Evolutionary conservation across 352 stramenopile species (phyloP).

Genomic region (Globisporangium megalacanthum): DNA sequence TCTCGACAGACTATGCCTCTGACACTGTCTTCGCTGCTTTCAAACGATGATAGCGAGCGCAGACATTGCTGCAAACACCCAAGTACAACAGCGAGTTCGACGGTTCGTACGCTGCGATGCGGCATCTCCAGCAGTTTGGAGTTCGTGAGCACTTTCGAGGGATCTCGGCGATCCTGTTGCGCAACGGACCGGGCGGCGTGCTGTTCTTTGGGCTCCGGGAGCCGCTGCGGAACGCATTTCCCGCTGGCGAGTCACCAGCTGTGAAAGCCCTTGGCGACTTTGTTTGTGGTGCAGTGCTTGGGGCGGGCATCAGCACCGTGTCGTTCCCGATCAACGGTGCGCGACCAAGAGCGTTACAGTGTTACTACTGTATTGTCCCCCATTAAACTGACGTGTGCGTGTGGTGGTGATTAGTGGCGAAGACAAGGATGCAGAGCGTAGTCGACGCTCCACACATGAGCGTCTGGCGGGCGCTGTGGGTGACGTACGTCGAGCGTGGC

Average conservation of each 20-base stretch:
- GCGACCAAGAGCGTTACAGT: no score
- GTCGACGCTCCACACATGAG: conserved; percentile 62
- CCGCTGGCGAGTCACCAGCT: conserved; percentile 30
- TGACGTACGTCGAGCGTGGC: conserved; percentile 72
- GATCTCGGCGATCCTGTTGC: conserved; percentile 69
- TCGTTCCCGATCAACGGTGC: conserved; percentile 83
- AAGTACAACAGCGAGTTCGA: conserved; percentile 82
- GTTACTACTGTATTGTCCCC: no score
- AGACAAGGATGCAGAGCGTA: conserved; percentile 79
- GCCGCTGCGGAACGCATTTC: conserved; percentile 62
- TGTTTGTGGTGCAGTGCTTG: conserved; percentile 72
- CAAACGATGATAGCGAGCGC: conserved; percentile 50
- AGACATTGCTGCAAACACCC: conserved; percentile 83
- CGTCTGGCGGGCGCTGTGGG: conserved; percentile 43
- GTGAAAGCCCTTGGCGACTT: conserved; percentile 72
- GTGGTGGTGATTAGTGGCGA: no score
- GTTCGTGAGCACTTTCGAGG: conserved; percentile 81
- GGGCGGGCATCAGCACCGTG: conserved; percentile 78
- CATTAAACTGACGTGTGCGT: no score
- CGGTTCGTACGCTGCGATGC: conserved; percentile 67
- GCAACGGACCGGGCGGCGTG: conserved; percentile 81
- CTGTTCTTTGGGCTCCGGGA: conserved; percentile 83
- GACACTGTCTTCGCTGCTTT: no score
- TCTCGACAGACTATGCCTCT: no score
- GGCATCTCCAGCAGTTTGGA: conserved; percentile 75